Base-by-base conservation (phyloP, 2,329 filamentous ascomycete species). In the Cytospora paraplurivora region DNA sequence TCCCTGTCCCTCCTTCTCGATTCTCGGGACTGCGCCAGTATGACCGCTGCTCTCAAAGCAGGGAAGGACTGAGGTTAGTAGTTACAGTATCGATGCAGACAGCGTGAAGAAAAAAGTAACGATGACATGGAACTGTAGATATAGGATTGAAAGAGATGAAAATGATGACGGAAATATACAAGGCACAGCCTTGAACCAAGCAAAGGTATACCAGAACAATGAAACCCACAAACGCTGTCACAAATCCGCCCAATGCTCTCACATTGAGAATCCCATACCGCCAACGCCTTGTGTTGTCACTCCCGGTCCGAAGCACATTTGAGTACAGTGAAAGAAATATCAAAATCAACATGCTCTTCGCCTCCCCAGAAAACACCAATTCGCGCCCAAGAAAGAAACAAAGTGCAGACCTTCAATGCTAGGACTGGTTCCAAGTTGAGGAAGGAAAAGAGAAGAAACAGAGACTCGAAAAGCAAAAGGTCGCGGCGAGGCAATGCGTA, bases 281-380 rank as follows among this genome's bases (percentile, higher is more conserved):
- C 68, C 69, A 65, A 76, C 73, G 68, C 74, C 72, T 73, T 71
- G 69, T 74, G 72, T 74, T 69, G 68, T 67, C 70, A 69, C 68
- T 68, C 65, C 52, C 49, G 64, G 47, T 35, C 64, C 62, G 47
- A 66, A 63, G 64, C 64, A 59, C 27, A 49, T 58, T 37, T 41
- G 58, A 37, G 11, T 54, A 56, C 50, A 62, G 8, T 44, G 19
- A 50, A 35, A 47, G 35, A 13, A 35, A 58, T 7, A 10, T 12
- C 2, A 56, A 37, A 37, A 19, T 5, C 21, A 37, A 6, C 44
- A 52, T 12, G 21, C 53, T 37, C 27, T 19, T 54, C 33, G 32
- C 53, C 10, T 33, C 51, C 17, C 12, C 7, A 54, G 27, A 37
- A 17, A 59, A 27, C 15, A 5, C 2, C 38, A 47, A 41, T 32